Percentiles rank a stretch among this genome's conserved stretches.
These are phyloP conservation scores for Talaromyces ruber DNA, from an alignment of 495 filamentous ascomycete species.

Conservation along the genomic window DNA sequence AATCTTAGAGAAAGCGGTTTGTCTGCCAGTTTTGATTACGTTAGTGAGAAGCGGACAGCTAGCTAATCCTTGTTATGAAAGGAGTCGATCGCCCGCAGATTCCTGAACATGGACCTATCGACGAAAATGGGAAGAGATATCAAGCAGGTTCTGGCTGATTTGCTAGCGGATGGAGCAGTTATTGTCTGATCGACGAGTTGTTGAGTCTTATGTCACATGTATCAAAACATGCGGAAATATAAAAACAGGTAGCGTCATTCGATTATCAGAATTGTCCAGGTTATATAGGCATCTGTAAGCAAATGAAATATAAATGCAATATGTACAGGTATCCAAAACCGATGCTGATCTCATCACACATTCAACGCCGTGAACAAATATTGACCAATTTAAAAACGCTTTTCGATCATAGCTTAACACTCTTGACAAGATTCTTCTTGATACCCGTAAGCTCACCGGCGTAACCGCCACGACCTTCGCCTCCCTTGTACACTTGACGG, in stretches of 20 bases:
- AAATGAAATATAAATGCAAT: neutral
- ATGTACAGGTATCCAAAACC: neutral
- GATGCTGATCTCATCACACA: neutral
- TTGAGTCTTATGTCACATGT: neutral
- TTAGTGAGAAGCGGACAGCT: neutral
- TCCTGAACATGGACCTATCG: constrained; percentile 23
- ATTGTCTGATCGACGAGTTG: neutral
- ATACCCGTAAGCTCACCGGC: constrained; percentile 91
- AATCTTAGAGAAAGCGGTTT: constrained; percentile 56
- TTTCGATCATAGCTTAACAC: constrained; percentile 63
- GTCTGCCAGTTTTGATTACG: neutral
- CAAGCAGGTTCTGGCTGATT: constrained; percentile 2
- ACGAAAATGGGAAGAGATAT: neutral
- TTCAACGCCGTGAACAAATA: neutral
- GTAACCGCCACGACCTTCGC: constrained; percentile 81
- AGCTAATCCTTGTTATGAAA: constrained; percentile 3
- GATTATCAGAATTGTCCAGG: neutral
- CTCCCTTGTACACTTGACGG: constrained; percentile 78
- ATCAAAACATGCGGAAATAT: neutral
- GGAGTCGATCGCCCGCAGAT: constrained; percentile 26
- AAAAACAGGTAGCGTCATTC: neutral
- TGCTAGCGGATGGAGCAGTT: neutral
- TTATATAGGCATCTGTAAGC: neutral
- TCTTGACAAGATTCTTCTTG: constrained; percentile 87
- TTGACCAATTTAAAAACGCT: neutral